phyloP scores from a whole-genome alignment of 176 grass and related monocot genomes.

The Cenchrus purpureus region DNA sequence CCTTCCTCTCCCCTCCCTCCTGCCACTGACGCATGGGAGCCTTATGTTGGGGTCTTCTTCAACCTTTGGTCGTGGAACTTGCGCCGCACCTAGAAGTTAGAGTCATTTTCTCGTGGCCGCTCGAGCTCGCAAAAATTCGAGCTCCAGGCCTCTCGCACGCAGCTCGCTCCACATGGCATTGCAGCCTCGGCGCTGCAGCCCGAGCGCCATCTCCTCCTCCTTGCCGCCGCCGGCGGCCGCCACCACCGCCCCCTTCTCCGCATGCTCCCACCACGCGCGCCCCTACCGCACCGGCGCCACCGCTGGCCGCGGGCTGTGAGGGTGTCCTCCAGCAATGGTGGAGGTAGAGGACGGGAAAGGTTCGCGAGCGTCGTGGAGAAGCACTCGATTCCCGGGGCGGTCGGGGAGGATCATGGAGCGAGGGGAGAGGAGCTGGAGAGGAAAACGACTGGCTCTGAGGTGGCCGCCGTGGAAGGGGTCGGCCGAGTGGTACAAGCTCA shows the following conservation, averaged over 20 bases:
- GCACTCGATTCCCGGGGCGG: slow-evolving; percentile 21
- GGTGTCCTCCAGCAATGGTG: slow-evolving; percentile 42
- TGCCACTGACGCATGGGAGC: too few relatives aligned
- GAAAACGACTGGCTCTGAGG: slow-evolving; percentile 30
- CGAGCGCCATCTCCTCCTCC: slow-evolving; percentile 22
- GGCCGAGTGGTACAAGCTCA: slow-evolving; percentile 77
- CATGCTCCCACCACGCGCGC: slow-evolving; percentile 44
- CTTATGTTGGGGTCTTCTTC: too few relatives aligned
- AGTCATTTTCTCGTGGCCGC: slow-evolving; percentile 40
- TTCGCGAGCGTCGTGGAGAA: slow-evolving; percentile 51
- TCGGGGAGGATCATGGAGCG: slow-evolving; percentile 29
- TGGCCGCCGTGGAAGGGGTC: slow-evolving; percentile 77
- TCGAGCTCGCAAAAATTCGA: slow-evolving; percentile 15
- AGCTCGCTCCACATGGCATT: slow-evolving; percentile 27
- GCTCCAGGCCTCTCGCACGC: background rate
- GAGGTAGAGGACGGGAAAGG: slow-evolving; percentile 27
- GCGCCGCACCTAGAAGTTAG: slow-evolving; percentile 48
- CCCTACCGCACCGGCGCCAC: slow-evolving; percentile 1
- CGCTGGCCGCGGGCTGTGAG: slow-evolving; percentile 14
- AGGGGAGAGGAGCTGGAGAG: slow-evolving; percentile 27
- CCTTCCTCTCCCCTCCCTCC: too few relatives aligned
- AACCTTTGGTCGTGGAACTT: background rate
- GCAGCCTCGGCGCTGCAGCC: slow-evolving; percentile 45
- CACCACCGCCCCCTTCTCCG: slow-evolving; percentile 29
- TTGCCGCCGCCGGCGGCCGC: background rate